These are phyloP conservation scores for Phycomyces blakesleeanus DNA, from an alignment of 192 early-diverging fungal species.

Conservation along the genomic window DNA sequence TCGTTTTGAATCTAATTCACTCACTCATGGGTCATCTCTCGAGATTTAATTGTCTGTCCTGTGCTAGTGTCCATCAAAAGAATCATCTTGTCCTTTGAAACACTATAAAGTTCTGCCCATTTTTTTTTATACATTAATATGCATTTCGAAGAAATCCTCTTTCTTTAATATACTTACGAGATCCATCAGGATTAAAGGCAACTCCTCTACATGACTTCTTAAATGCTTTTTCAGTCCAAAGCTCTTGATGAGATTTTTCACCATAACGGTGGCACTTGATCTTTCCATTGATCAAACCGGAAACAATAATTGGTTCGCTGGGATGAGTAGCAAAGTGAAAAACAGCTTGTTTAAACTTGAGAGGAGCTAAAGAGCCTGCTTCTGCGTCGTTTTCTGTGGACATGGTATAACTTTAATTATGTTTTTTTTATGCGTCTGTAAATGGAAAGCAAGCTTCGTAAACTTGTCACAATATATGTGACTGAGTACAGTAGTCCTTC, in stretches of 20 bases:
- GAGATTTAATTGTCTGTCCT: constrained; percentile 61
- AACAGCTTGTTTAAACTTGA: constrained; percentile 45
- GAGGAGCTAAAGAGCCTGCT: constrained; percentile 10
- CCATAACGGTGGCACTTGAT: constrained; percentile 50
- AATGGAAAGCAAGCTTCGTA: no score
- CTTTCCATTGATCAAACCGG: constrained; percentile 69
- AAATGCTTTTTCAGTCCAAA: constrained; percentile 59
- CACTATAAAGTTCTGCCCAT: constrained; percentile 26
- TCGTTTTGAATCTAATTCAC: background rate
- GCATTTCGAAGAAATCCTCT: background rate
- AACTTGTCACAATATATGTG: no score
- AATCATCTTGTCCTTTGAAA: constrained; percentile 83
- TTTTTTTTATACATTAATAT: background rate
- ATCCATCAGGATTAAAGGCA: constrained; percentile 76
- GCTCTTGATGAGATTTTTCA: constrained; percentile 31
- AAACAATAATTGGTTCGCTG: constrained; percentile 57
- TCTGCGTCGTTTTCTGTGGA: no score
- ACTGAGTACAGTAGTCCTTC: no score
- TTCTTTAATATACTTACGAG: constrained; percentile 31
- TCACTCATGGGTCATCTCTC: constrained; percentile 81
- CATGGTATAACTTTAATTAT: no score
- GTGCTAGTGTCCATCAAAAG: constrained; percentile 73
- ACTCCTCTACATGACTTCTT: constrained; percentile 86
- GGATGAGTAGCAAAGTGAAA: constrained; percentile 74
- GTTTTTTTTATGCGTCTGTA: no score